phyloP scores from a whole-genome alignment of 352 stramenopile genomes.

The Pythium aphanidermatum region DNA sequence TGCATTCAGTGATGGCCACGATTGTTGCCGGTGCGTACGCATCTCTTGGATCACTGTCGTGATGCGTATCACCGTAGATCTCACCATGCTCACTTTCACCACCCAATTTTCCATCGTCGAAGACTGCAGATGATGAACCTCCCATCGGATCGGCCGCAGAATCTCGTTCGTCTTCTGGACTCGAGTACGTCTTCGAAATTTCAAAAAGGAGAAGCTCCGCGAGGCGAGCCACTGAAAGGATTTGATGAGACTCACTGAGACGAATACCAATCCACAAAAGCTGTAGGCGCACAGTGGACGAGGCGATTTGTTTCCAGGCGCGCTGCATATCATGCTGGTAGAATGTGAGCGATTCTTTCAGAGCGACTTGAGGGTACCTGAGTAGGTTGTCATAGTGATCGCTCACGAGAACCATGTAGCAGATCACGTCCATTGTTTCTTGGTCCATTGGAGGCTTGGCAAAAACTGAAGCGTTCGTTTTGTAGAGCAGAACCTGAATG shows the following conservation, averaged over 20 bases:
- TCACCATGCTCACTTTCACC: constrained; percentile 11
- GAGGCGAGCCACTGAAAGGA: constrained; percentile 31
- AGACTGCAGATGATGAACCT: constrained; percentile 8
- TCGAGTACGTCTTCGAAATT: constrained; percentile 12
- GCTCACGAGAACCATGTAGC: constrained; percentile 51
- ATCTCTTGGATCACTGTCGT: constrained; percentile 1
- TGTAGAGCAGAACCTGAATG: constrained; percentile 38
- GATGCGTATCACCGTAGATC: constrained; percentile 4
- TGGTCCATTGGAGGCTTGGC: constrained; percentile 5
- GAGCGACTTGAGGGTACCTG: constrained; percentile 21
- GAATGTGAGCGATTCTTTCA: constrained; percentile 59
- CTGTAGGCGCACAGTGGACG: constrained; percentile 41
- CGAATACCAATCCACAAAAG: constrained; percentile 52
- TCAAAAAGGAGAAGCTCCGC: constrained; percentile 40
- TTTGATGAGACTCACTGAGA: constrained; percentile 26
- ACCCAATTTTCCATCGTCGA: constrained; percentile 20
- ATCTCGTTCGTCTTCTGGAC: constrained; percentile 4
- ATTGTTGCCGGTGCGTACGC: constrained; percentile 5
- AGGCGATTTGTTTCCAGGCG: constrained; percentile 39
- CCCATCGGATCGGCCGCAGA: background rate
- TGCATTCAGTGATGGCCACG: constrained; percentile 6
- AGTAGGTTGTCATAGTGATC: constrained; percentile 46
- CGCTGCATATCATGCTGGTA: constrained; percentile 50
- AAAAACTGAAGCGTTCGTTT: constrained; percentile 22
- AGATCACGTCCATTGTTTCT: constrained; percentile 23